A percentile compares a stretch with the other conserved stretches of the same genome.
Evolutionary conservation across 805 yeast species (phyloP).

Genomic region (Millerago galiae): DNA sequence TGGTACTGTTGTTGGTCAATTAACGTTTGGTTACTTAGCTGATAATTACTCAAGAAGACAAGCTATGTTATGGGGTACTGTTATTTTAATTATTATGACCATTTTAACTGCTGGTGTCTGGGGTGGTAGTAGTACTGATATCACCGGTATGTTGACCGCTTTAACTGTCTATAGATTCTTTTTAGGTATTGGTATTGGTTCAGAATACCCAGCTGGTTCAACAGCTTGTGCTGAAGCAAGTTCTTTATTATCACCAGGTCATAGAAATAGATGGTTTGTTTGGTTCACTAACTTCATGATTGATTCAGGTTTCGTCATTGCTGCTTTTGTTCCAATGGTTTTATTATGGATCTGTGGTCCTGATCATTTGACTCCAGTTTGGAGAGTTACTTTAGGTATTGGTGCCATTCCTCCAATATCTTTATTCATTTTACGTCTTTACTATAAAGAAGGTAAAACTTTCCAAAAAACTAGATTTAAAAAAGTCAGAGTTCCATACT

Average conservation of each 20-base stretch:
- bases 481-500: constrained; percentile 56
- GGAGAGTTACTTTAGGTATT: constrained; percentile 87
- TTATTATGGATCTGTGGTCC: constrained; percentile 74
- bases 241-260: constrained; percentile 68
- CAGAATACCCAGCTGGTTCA: constrained; percentile 91
- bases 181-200: constrained; percentile 88
- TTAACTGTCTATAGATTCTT: constrained; percentile 80
- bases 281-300: constrained; percentile 89
- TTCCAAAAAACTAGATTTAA: constrained; percentile 69
- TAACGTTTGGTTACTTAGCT: constrained; percentile 71
- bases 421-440: constrained; percentile 70
- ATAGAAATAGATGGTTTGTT: constrained; percentile 81
- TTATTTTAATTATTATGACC: constrained; percentile 69
- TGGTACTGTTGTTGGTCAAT: constrained; percentile 86
- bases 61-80: constrained; percentile 78
- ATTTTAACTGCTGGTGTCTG: constrained; percentile 79
- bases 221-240: constrained; percentile 93
- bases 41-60: constrained; percentile 75
- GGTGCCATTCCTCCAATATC: constrained; percentile 86
- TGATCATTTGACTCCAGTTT: constrained; percentile 68
- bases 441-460: constrained; percentile 65
- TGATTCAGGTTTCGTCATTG: constrained; percentile 77
- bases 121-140: constrained; percentile 44
- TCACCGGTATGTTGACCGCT: constrained; percentile 76
- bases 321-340: constrained; percentile 83